Conservation (phyloP, 805 yeast species). For the Ogataea wickerhamii region DNA sequence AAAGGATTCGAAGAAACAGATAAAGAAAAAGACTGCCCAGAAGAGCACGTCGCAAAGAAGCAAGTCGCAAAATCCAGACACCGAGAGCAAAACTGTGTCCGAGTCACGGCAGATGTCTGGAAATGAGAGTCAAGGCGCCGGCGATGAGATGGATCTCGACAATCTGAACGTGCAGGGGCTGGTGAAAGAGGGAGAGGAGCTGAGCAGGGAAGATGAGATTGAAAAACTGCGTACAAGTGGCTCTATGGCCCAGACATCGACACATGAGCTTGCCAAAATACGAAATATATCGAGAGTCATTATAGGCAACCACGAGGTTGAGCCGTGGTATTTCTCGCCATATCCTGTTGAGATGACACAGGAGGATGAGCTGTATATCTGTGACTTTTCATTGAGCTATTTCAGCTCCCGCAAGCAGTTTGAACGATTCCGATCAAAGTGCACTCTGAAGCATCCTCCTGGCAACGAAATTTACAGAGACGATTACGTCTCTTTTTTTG, state of each 20-base stretch:
- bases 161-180: constrained; percentile 82
- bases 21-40: constrained; percentile 30
- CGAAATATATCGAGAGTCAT: constrained; percentile 75
- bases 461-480: constrained; percentile 97
- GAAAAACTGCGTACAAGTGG: constrained; percentile 92
- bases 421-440: constrained; percentile 84
- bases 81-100: constrained; percentile 22
- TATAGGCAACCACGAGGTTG: constrained; percentile 87
- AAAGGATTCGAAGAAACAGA: constrained; percentile 39
- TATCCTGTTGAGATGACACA: constrained; percentile 94
- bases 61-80: constrained; percentile 5
- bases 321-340: constrained; percentile 99
- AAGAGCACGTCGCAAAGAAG: constrained; percentile 8
- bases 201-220: constrained; percentile 86
- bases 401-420: constrained; percentile 89
- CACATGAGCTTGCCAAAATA: constrained; percentile 84
- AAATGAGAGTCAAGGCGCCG: constrained; percentile 21
- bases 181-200: constrained; percentile 58
- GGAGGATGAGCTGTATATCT: constrained; percentile 82
- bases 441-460: constrained; percentile 92
- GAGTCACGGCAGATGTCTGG: constrained; percentile 16
- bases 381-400: constrained; percentile 86
- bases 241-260: constrained; percentile 86
- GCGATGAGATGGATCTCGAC: constrained; percentile 81
- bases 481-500: constrained; percentile 89